Evolutionary conservation across 441 rosid species (phyloP).

Genomic region (Metrosideros polymorpha): DNA sequence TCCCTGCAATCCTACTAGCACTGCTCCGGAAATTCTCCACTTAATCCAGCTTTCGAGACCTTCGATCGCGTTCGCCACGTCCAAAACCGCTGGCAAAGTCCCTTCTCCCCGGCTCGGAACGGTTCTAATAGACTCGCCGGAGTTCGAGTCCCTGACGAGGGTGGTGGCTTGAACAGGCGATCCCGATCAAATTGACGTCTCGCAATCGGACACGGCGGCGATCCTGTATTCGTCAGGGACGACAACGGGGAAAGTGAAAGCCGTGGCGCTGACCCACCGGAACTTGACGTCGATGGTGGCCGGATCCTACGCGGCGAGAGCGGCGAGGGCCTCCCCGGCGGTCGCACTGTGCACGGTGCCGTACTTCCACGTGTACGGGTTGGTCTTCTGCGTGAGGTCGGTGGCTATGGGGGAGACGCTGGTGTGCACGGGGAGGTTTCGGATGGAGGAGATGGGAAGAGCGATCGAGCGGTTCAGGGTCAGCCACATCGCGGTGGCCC

Average conservation of each 20-base stretch:
- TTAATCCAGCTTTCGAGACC: slow-evolving; percentile 37
- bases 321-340: slow-evolving; percentile 16
- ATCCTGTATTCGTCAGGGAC: slow-evolving; percentile 68
- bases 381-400: slow-evolving; percentile 15
- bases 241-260: slow-evolving; percentile 40
- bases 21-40: slow-evolving; percentile 26
- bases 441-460: slow-evolving; percentile 14
- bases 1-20: slow-evolving; percentile 36
- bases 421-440: slow-evolving; percentile 21
- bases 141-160: slow-evolving; percentile 28
- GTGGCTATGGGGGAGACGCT: slow-evolving; percentile 33
- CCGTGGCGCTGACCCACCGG: slow-evolving; percentile 43
- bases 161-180: neutral
- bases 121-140: slow-evolving; percentile 28
- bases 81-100: slow-evolving; percentile 22
- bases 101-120: slow-evolving; percentile 14
- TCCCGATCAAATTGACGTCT: slow-evolving; percentile 2
- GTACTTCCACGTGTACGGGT: slow-evolving; percentile 40
- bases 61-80: slow-evolving; percentile 33
- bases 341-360: slow-evolving; percentile 35
- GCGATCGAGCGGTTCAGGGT: slow-evolving; percentile 22
- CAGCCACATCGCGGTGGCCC: slow-evolving; percentile 42
- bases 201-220: slow-evolving; percentile 44
- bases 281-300: slow-evolving; percentile 25
- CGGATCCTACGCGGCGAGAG: slow-evolving; percentile 6